These are phyloP conservation scores for Hyphopichia homilentoma DNA, from an alignment of 805 yeast species.

Conservation along the genomic window DNA sequence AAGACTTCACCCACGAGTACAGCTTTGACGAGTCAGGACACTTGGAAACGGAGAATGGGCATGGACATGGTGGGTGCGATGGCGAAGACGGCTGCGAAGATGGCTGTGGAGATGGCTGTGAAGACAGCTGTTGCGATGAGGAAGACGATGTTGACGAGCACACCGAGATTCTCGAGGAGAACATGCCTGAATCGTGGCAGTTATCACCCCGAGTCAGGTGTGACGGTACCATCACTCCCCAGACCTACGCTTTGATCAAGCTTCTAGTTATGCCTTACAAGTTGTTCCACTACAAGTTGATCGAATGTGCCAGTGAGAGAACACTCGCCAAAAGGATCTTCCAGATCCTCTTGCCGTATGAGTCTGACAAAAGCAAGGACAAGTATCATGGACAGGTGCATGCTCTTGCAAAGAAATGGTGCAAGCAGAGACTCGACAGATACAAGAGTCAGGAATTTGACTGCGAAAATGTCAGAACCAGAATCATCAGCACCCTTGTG, in stretches of 20 bases:
- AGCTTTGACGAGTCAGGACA: conserved; percentile 8
- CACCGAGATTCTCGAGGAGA: conserved; percentile 1
- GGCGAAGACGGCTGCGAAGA: conserved; percentile 12
- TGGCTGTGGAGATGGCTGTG: conserved; percentile 12
- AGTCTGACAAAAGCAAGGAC: conserved; percentile 2
- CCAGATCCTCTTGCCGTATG: conserved; percentile 13
- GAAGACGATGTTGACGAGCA: conserved; percentile 13
- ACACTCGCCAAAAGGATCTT: conserved; percentile 16
- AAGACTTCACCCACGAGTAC: conserved; percentile 7
- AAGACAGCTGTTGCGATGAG: conserved; percentile 12
- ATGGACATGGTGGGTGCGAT: conserved; percentile 14
- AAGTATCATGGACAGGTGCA: conserved; percentile 7
- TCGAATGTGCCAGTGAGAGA: conserved; percentile 15
- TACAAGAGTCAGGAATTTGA: conserved; percentile 10
- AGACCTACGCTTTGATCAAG: conserved; percentile 37
- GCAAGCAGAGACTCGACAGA: conserved; percentile 17
- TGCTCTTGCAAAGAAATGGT: conserved; percentile 20
- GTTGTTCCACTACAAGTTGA: conserved; percentile 20
- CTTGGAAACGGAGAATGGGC: conserved; percentile 12
- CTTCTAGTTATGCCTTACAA: conserved; percentile 25
- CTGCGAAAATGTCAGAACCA: conserved; percentile 6
- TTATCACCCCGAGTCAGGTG: conserved; percentile 34
- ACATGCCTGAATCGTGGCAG: conserved; percentile 36
- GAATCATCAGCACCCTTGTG: conserved; percentile 14
- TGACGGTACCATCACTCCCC: conserved; percentile 43